Evolutionary conservation across 768 basidiomycete genomes (phyloP), one percentile per base, ranked within the genome.

Genomic region (Postia placenta): DNA sequence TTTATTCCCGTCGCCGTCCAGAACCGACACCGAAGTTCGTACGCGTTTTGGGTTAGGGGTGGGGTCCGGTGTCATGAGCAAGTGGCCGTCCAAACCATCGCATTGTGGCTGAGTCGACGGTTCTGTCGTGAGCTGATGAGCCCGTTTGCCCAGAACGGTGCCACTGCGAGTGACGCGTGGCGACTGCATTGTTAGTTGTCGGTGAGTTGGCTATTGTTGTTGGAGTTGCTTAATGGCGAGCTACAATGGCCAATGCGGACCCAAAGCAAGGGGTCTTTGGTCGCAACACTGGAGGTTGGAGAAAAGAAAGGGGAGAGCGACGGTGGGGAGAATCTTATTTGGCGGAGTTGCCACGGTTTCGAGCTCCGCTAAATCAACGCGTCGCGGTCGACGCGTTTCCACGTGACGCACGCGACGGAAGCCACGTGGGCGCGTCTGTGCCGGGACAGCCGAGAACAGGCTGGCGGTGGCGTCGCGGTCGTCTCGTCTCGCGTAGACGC

Each of bases 21-120:
- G 46, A 26, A 63, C 52, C 4, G 64, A 64, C 14, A 63, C 60
- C 14, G 75, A 72, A 15, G 74, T 78, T 45, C 79, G 76, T 38
- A 74, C 67, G 47, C 86, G 83, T 67, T 88, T 88, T 28, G 77
- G 70, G 56, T 75, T 78, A 17, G 85, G 85, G 6, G 79, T 81
- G 25, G 71, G 67, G 53, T 85, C 80, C 5, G 85, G 83, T 0
- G 83, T 82, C 53, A 71, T 74, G 25, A 77, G 71, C 24, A 45
- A 12, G 5, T 23, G 20, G 2, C 36, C 39, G 37, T 38, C 28
- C 3, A 50, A 35, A 38, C 50, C 28, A 28, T 51, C 47, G 28
- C 42, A 42, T 36, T 54, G 51, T 66, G 58, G 71, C 68, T 59
- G 67, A 55, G 59, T 62, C 56, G 63, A 64, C 53, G 58, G 40